Conservation (phyloP, 108 stramenopile species). For the Nitzschia putrida region DNA sequence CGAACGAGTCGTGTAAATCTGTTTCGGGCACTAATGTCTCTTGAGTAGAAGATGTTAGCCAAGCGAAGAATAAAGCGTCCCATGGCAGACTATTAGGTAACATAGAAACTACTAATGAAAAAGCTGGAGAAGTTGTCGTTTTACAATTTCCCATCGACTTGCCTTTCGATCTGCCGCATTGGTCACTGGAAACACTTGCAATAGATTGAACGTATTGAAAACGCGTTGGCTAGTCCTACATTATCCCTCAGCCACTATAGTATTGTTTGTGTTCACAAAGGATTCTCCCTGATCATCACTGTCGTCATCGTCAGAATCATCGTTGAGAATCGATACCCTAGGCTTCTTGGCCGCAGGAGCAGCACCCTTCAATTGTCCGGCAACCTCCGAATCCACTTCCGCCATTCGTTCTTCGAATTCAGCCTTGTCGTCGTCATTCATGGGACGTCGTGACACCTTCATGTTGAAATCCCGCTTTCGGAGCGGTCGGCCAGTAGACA, state of each 20-base stretch:
- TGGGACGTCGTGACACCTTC: slow-evolving; percentile 42
- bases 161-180: too few species aligned
- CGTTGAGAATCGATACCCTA: slow-evolving; percentile 1
- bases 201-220: too few species aligned
- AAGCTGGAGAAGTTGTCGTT: too few species aligned
- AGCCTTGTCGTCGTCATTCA: slow-evolving; percentile 54
- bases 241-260: slow-evolving; percentile 42
- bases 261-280: slow-evolving; percentile 26
- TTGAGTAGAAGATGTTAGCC: too few species aligned
- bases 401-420: slow-evolving; percentile 60
- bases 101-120: too few species aligned
- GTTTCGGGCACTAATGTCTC: too few species aligned
- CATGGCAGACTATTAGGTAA: too few species aligned
- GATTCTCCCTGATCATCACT: slow-evolving; percentile 20
- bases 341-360: background rate
- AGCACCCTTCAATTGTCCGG: slow-evolving; percentile 5
- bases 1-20: too few species aligned
- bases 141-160: too few species aligned
- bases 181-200: too few species aligned
- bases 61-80: too few species aligned
- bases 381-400: slow-evolving; percentile 76
- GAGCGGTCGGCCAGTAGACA: slow-evolving; percentile 75
- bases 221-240: too few species aligned
- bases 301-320: slow-evolving; percentile 21
- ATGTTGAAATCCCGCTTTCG: slow-evolving; percentile 34